Base-by-base conservation (phyloP, 169 alveolate genomes). In the Plasmodium relictum region DNA sequence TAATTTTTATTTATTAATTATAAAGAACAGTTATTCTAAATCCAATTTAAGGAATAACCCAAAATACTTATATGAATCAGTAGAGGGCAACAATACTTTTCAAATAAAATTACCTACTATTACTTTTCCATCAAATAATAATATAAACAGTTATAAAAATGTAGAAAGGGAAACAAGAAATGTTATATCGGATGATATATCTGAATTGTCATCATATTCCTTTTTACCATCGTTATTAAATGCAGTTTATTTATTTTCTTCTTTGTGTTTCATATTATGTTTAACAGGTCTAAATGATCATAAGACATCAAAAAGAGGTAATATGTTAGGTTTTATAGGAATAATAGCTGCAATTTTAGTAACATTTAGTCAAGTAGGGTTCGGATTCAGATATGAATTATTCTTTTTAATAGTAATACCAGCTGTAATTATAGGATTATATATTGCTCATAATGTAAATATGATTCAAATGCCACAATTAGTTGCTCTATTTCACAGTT, bases 401-500 rank as follows among this genome's bases (percentile, higher is more conserved):
- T 92, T 92, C 73, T 73, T 88, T 18, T 22, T 88, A 41, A 73
- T 92, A 14, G 88, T 83, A 63, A 74, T 89, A 2, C 66, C 92
- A 72, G 88, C 95, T 58, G 88, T 83, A 42, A 72, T 73, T 20
- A 71, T 92, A 63, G 95, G 95, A 20, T 31, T 88, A 37, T 88
- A 62, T 73, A 92, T 92, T 42, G 95, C 95, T 16, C 88, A 92
- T 26, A 93, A 85, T 83, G 98, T 95, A 12, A 95, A 95, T 52
- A 92, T 97, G 93, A 95, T 96, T 6, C 96, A 95, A 18, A 88
- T 96, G 95, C 99, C 98, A 45, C 97, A 97, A 88, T 88, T 96
- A 73, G 99, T 98, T 70, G 99, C 99, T 16, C 94, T 96, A 54
- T 97, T 98, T 95, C 99, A 98, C 85, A 91, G 98, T 70, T 96